phyloP scores from a whole-genome alignment of 1,139 yeast genomes.

The Diutina mesorugosa region DNA sequence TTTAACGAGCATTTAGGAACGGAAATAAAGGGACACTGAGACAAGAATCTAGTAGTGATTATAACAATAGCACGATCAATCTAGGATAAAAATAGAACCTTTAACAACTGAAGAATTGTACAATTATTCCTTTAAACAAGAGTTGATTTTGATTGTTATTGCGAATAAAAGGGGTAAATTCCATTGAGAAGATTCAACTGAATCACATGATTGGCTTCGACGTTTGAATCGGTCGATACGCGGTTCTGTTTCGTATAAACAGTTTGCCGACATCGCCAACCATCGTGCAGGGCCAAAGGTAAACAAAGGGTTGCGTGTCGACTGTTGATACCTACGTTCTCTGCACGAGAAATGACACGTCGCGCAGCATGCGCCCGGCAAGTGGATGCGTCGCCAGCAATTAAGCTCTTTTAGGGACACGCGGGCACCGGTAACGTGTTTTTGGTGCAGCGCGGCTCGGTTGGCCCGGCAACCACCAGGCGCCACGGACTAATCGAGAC shows the following conservation, averaged over 20 bases:
- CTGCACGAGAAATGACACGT: not conserved
- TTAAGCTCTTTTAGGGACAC: not conserved
- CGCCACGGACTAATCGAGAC: not conserved
- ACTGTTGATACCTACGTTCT: not conserved
- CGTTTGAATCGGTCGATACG: too few species aligned
- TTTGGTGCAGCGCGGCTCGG: not conserved
- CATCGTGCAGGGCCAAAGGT: not conserved
- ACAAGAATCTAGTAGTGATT: too few species aligned
- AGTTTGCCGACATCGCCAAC: not conserved
- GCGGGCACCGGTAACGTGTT: not conserved
- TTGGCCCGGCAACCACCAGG: not conserved
- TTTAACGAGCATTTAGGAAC: not conserved
- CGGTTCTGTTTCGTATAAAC: not conserved
- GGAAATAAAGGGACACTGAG: too few species aligned
- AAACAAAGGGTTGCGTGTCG: not conserved
- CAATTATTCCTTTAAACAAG: too few species aligned
- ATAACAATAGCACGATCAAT: too few species aligned
- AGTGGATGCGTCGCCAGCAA: not conserved
- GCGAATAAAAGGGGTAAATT: too few species aligned
- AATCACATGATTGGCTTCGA: too few species aligned
- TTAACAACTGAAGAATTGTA: too few species aligned
- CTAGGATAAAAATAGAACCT: too few species aligned
- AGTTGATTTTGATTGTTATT: too few species aligned
- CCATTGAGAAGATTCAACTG: too few species aligned
- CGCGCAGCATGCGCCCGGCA: not conserved